Conservation (phyloP, 2,329 filamentous ascomycete genomes). For the Magnaporthiopsis poae region DNA sequence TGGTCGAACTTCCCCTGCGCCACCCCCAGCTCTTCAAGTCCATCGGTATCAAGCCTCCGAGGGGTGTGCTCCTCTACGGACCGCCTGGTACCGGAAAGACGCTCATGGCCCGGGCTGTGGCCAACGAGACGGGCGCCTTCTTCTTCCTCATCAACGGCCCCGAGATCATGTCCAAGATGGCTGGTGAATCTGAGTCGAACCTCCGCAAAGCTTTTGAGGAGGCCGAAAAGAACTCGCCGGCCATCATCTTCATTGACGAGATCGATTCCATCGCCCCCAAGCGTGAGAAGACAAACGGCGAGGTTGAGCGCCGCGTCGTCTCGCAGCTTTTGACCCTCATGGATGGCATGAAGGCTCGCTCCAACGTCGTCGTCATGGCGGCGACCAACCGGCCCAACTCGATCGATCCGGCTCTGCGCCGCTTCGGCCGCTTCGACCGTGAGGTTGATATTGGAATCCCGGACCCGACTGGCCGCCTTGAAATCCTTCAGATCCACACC, state of each 20-base stretch:
- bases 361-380: conserved; percentile 97
- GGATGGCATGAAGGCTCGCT: conserved; percentile 99
- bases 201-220: conserved; percentile 98
- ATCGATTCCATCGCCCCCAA: conserved; percentile 98
- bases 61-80: conserved; percentile 92
- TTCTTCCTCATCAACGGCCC: conserved; percentile 99
- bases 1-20: conserved; percentile 91
- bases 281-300: conserved; percentile 99
- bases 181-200: conserved; percentile 97
- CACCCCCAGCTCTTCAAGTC: conserved; percentile 99
- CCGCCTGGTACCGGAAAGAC: conserved; percentile 99
- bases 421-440: conserved; percentile 97
- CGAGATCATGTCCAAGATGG: conserved; percentile 99
- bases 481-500: conserved; percentile 98
- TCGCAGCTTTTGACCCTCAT: conserved; percentile 92
- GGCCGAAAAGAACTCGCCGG: conserved; percentile 97
- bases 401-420: conserved; percentile 91
- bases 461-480: conserved; percentile 92
- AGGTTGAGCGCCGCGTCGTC: conserved; percentile 95
- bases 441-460: conserved; percentile 98
- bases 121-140: conserved; percentile 97
- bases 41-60: conserved; percentile 98
- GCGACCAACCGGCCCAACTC: conserved; percentile 98
- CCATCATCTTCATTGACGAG: conserved; percentile 99
- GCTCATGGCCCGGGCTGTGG: conserved; percentile 94